A percentile compares a stretch with the other conserved stretches of the same genome.
Conservation (phyloP, 148 eudicot genomes). For the Camellia sinensis region DNA sequence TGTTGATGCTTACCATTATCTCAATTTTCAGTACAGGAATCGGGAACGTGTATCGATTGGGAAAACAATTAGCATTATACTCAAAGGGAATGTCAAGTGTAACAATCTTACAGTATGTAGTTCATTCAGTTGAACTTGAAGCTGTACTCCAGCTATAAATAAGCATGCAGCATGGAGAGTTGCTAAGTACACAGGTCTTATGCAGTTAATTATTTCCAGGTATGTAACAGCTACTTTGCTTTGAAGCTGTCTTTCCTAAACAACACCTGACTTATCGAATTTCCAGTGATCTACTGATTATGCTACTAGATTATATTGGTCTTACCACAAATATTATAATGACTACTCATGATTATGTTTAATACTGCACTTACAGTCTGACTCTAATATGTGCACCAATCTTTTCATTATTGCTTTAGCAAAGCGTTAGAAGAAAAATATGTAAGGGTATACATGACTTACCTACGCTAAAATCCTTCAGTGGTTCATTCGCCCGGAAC, state of each 20-base stretch:
- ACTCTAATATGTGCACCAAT: too few species aligned
- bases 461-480: constrained; percentile 62
- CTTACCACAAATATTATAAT: not conserved
- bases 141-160: not conserved
- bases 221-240: not conserved
- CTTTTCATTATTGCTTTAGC: not conserved
- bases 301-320: not conserved
- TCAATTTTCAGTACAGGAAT: too few species aligned
- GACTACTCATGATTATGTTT: not conserved
- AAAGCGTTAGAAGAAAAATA: not conserved
- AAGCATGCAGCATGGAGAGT: not conserved
- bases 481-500: constrained; percentile 62
- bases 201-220: not conserved
- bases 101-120: not conserved
- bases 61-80: too few species aligned
- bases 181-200: too few species aligned
- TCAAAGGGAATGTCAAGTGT: too few species aligned
- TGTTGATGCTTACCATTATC: too few species aligned
- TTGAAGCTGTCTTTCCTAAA: not conserved
- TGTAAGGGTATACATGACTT: constrained; percentile 16
- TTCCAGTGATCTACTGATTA: not conserved
- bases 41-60: too few species aligned
- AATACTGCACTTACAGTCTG: not conserved
- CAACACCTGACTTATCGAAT: not conserved
- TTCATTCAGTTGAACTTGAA: not conserved